Conservation (phyloP, 148 eudicot species). For the Fagopyrum homotropicum region DNA sequence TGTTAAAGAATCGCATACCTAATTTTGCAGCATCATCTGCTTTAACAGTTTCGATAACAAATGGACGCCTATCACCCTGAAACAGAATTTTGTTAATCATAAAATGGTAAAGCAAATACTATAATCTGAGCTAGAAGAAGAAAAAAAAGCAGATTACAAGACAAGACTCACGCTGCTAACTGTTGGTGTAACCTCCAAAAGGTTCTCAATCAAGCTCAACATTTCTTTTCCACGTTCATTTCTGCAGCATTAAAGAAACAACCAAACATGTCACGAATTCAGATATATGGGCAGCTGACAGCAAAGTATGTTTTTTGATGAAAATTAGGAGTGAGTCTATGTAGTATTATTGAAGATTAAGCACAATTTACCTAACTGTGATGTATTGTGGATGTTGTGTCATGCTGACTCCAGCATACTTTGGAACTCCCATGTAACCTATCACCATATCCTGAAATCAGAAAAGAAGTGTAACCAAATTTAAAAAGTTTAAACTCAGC, state of each 20-base stretch:
- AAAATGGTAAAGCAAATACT: background rate
- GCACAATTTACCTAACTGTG: conserved; percentile 64
- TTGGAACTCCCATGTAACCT: conserved; percentile 99
- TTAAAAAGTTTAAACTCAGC: background rate
- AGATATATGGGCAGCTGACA: background rate
- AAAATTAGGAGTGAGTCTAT: background rate
- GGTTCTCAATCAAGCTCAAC: conserved; percentile 70
- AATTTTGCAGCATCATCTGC: conserved; percentile 93
- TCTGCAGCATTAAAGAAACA: conserved; percentile 27
- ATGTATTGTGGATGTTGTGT: conserved; percentile 95
- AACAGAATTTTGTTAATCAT: conserved; percentile 2
- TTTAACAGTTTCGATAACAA: conserved; percentile 86
- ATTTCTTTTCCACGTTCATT: conserved; percentile 96
- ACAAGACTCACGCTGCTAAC: conserved; percentile 47
- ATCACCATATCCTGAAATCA: conserved; percentile 79
- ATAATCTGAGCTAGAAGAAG: background rate
- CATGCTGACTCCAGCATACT: conserved; percentile 89
- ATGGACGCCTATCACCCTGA: conserved; percentile 88
- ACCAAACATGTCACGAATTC: background rate
- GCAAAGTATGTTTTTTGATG: background rate
- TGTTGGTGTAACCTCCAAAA: conserved; percentile 87
- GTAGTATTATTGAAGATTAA: background rate
- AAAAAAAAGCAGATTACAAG: conserved; percentile 10
- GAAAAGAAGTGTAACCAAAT: conserved; percentile 11
- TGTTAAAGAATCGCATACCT: conserved; percentile 38